A percentile compares a stretch with the other conserved stretches of the same genome.
These are phyloP conservation scores for Triticum dicoccoides DNA, from an alignment of 176 grass and related monocot genomes.

Conservation along the genomic window DNA sequence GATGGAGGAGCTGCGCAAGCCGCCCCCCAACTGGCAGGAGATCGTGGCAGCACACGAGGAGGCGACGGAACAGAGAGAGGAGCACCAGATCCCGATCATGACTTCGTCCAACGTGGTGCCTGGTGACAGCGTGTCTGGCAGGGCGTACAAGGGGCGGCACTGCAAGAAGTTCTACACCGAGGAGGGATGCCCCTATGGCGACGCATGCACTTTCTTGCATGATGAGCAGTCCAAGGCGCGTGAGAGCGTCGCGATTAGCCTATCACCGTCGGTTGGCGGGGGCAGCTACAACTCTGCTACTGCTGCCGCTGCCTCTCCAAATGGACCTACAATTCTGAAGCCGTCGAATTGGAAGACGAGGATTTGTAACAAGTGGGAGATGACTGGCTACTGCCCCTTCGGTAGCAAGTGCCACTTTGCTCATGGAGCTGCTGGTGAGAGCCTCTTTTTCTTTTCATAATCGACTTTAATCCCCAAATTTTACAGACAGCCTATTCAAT, in stretches of 20 bases:
- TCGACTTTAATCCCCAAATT: not conserved
- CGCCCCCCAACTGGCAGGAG: constrained; percentile 97
- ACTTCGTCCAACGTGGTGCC: constrained; percentile 42
- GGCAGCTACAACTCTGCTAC: constrained; percentile 35
- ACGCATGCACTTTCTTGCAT: constrained; percentile 87
- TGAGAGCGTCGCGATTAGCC: constrained; percentile 91
- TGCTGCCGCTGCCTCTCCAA: not conserved
- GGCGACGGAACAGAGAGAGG: constrained; percentile 54
- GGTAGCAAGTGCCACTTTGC: constrained; percentile 98
- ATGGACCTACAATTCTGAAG: constrained; percentile 46
- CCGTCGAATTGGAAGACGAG: constrained; percentile 99
- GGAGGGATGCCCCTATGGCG: constrained; percentile 90
- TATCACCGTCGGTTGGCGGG: constrained; percentile 66
- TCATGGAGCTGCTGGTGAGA: constrained; percentile 88
- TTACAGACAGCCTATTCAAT: not conserved
- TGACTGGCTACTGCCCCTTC: constrained; percentile 97
- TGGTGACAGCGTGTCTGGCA: constrained; percentile 28
- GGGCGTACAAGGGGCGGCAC: constrained; percentile 87
- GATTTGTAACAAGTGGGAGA: constrained; percentile 99
- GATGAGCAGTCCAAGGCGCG: constrained; percentile 91
- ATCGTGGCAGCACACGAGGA: constrained; percentile 82
- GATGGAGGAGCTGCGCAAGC: constrained; percentile 98
- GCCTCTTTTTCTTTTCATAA: not conserved
- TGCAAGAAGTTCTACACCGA: constrained; percentile 99
- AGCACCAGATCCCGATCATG: constrained; percentile 86